phyloP scores from a whole-genome alignment of 176 grass and related monocot species.

The Bothriochloa decipiens region DNA sequence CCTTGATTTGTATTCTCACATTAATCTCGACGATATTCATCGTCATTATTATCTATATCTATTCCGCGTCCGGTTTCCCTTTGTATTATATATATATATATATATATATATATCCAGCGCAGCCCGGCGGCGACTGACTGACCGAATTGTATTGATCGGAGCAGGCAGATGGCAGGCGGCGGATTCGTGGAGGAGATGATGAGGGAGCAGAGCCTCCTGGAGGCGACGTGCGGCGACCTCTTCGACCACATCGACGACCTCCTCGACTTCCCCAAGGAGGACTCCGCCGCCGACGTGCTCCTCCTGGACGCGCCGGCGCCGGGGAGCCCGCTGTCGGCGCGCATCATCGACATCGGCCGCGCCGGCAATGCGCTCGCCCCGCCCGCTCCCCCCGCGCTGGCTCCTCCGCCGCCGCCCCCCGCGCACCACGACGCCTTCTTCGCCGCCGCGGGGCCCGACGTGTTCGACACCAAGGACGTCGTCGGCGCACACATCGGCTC shows the following conservation, averaged over 20 bases:
- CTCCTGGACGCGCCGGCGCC: constrained; percentile 64
- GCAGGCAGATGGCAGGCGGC: constrained; percentile 40
- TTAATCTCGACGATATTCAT: neutral
- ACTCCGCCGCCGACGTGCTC: constrained; percentile 64
- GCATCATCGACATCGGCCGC: constrained; percentile 48
- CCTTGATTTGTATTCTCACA: neutral
- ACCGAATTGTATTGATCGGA: neutral
- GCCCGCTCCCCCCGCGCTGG: neutral
- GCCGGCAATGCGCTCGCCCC: neutral
- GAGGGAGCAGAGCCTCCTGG: constrained; percentile 65
- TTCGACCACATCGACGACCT: constrained; percentile 97
- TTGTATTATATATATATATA: neutral
- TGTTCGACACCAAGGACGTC: constrained; percentile 43
- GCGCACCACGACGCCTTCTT: constrained; percentile 25
- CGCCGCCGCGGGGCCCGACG: neutral
- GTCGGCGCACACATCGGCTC: constrained; percentile 53
- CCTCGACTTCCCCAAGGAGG: constrained; percentile 85
- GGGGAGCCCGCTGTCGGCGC: constrained; percentile 49
- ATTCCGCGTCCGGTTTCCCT: neutral
- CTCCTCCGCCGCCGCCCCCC: neutral
- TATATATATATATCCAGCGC: neutral
- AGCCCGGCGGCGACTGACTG: neutral
- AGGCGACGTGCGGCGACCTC: constrained; percentile 64
- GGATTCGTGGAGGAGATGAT: constrained; percentile 62
- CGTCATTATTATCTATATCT: neutral